A percentile compares a stretch with the other conserved stretches of the same genome.
Evolutionary conservation across 1,284 basidiomycete genomes (phyloP).

Genomic region (Moesziomyces aphidis): DNA sequence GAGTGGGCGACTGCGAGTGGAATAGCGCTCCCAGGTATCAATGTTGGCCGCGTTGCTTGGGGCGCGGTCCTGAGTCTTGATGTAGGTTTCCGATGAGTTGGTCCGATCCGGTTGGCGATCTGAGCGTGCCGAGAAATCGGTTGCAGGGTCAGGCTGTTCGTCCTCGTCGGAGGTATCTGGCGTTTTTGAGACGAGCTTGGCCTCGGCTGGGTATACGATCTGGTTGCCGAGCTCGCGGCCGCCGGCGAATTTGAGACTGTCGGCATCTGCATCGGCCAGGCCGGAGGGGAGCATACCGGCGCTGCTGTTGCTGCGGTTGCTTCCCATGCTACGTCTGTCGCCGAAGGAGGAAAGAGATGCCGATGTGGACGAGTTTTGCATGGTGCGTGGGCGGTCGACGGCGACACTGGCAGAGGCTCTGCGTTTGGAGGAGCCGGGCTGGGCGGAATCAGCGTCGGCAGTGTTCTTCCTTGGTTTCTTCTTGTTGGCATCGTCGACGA

Average conservation of each 20-base stretch:
- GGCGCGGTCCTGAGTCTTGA: constrained; percentile 29
- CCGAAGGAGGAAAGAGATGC: constrained; percentile 17
- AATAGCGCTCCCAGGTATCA: constrained; percentile 41
- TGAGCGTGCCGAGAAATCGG: not conserved
- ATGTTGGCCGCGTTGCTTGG: constrained; percentile 28
- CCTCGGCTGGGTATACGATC: constrained; percentile 38
- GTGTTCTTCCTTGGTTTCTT: constrained; percentile 22
- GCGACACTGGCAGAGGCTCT: constrained; percentile 1
- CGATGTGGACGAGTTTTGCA: constrained; percentile 19
- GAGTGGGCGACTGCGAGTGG: constrained; percentile 36
- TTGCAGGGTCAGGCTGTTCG: constrained; percentile 14
- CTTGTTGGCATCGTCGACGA: constrained; percentile 43
- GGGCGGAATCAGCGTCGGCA: not conserved
- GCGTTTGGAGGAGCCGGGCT: constrained; percentile 1
- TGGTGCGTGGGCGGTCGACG: constrained; percentile 3
- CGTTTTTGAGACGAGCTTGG: constrained; percentile 26
- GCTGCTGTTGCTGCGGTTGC: constrained; percentile 13
- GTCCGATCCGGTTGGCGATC: not conserved
- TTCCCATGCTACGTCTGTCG: constrained; percentile 8
- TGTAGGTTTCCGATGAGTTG: constrained; percentile 14
- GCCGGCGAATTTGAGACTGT: constrained; percentile 31
- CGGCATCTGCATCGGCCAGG: constrained; percentile 6
- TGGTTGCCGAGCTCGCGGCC: constrained; percentile 37
- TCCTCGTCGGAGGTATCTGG: constrained; percentile 29
- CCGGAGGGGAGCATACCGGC: constrained; percentile 13